These are phyloP conservation scores for Diatrype stigma DNA, from an alignment of 2,329 filamentous ascomycete genomes.

Conservation along the genomic window DNA sequence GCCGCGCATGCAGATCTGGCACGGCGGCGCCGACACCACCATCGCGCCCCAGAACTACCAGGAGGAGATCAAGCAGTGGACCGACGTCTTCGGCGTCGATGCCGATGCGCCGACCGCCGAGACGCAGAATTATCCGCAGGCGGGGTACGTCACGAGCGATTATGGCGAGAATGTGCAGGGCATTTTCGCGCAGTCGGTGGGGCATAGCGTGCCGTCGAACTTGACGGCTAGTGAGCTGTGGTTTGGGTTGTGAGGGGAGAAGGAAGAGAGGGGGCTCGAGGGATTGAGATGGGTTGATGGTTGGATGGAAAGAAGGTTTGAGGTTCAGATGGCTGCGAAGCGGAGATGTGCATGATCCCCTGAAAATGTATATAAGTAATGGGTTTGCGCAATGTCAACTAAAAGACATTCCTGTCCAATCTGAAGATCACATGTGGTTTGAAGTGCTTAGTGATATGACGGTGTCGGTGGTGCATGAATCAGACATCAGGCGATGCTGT, in stretches of 20 bases:
- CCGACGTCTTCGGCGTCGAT: slow-evolving; percentile 41
- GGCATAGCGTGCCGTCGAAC: slow-evolving; percentile 29
- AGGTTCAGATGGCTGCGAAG: no score
- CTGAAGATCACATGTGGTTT: no score
- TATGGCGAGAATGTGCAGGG: slow-evolving; percentile 34
- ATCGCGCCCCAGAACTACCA: slow-evolving; percentile 51
- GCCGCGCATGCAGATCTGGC: slow-evolving; percentile 55
- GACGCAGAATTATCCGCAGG: slow-evolving; percentile 30
- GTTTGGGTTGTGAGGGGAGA: slow-evolving; percentile 26
- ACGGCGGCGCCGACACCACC: slow-evolving; percentile 48
- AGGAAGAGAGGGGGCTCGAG: no score
- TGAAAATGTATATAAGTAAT: no score
- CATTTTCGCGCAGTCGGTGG: slow-evolving; percentile 30
- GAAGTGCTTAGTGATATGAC: no score
- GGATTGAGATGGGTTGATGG: no score
- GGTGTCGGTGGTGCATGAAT: no score
- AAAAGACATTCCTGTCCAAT: no score
- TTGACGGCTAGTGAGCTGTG: slow-evolving; percentile 28
- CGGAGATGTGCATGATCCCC: no score
- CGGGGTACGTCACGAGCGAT: slow-evolving; percentile 34
- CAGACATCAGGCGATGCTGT: neutral
- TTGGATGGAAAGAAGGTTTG: no score
- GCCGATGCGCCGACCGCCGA: slow-evolving; percentile 25
- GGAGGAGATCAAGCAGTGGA: slow-evolving; percentile 55
- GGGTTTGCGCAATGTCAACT: neutral